Base-by-base conservation (phyloP, 2,329 filamentous ascomycete species). In the Alternaria sp. region DNA sequence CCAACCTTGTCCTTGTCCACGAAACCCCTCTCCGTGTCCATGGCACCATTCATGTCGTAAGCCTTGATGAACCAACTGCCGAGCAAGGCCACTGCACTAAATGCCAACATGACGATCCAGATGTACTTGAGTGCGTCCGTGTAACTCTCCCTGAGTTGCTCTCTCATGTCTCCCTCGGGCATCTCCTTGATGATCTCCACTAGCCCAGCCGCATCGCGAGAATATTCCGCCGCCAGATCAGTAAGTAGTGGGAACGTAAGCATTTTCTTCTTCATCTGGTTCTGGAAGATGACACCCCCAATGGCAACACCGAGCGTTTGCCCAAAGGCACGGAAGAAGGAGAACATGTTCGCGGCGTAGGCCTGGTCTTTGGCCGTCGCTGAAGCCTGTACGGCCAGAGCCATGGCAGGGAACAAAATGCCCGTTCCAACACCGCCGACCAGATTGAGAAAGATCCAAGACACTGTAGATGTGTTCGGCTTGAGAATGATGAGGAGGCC, bases 211-310 rank as follows among this genome's bases (percentile, higher is more conserved):
- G 88, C 86, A 73, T 90, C 87, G 57, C 83, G 82, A 11, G 86
- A 85, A 72, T 87, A 87, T 51, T 82, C 80, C 3, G 67, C 74
- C 0, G 86, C 86, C 59, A 82, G 76, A 7, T 77, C 76, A 1
- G 84, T 85, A 54, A 88, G 83, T 21, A 79, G 76, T 0, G 85
- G 81, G 49, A 84, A 84, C 2, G 76, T 80, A 13, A 81, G 67
- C 47, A 91, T 76, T 64, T 86, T 84, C 47, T 77, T 78, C 57
- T 80, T 81, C 79, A 90, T 86, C 60, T 84, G 83, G 67, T 91
- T 92, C 77, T 92, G 89, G 79, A 92, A 92, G 57, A 91, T 85
- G 30, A 90, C 88, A 4, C 90, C 89, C 2, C 88, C 87, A 55
- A 91, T 83, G 2, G 90, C 89, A 3, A 92, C 87, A 23, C 90